These are phyloP conservation scores for Lumnitzera littorea DNA, from an alignment of 345 rosid genomes.

Conservation along the genomic window DNA sequence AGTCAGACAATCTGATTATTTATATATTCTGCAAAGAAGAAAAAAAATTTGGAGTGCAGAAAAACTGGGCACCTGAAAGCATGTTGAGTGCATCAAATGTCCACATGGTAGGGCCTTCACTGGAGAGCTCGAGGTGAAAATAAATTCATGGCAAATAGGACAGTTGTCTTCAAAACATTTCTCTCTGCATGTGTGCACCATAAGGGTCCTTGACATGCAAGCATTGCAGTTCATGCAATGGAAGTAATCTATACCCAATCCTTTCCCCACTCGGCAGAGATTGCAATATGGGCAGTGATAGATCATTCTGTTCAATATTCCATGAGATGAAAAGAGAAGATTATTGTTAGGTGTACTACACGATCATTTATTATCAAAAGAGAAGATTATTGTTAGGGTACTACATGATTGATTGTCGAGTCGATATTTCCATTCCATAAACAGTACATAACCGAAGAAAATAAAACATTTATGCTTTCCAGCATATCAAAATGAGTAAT, in stretches of 20 bases:
- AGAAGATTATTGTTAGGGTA: too few relatives aligned
- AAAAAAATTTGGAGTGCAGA: too few relatives aligned
- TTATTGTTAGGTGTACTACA: too few relatives aligned
- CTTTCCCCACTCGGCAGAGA: conserved; percentile 80
- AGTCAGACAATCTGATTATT: too few relatives aligned
- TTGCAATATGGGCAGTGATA: conserved; percentile 90
- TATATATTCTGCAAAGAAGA: too few relatives aligned
- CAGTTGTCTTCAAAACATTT: conserved; percentile 74
- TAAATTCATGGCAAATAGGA: conserved; percentile 74
- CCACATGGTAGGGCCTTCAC: conserved; percentile 83
- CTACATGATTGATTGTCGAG: too few relatives aligned
- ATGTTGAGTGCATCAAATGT: conserved; percentile 80
- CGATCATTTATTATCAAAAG: too few relatives aligned
- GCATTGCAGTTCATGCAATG: conserved; percentile 95
- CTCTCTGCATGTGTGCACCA: conserved; percentile 52
- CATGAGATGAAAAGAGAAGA: too few relatives aligned
- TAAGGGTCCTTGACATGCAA: conserved; percentile 57
- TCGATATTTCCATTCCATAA: too few relatives aligned
- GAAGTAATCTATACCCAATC: conserved; percentile 69
- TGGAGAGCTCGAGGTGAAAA: conserved; percentile 59
- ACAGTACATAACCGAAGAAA: too few relatives aligned
- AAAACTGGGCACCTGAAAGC: conserved; percentile 50
- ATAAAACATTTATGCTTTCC: too few relatives aligned
- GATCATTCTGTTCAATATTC: conserved; percentile 47
- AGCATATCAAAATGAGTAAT: too few relatives aligned